A percentile compares a stretch with the other conserved stretches of the same genome.
These are phyloP conservation scores for Allium fistulosum DNA, from an alignment of 106 monocot genomes.

Conservation along the genomic window DNA sequence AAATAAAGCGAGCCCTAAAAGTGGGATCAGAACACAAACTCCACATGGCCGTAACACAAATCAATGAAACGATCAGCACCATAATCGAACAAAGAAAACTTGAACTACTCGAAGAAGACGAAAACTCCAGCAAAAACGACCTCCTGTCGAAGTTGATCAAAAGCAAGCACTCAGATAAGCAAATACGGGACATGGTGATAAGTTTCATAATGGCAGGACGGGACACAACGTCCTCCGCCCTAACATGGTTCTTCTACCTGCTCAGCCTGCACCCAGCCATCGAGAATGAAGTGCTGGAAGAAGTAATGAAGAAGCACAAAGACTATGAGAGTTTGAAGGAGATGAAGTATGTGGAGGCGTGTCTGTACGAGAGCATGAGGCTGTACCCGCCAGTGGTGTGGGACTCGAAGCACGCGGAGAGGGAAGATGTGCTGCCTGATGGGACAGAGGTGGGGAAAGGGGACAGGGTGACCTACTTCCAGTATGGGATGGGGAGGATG, in stretches of 20 bases:
- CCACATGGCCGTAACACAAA: slow-evolving; percentile 9
- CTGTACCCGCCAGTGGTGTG: slow-evolving; percentile 75
- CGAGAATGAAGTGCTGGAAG: slow-evolving; percentile 20
- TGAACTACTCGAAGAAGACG: neutral
- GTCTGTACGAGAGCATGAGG: slow-evolving; percentile 59
- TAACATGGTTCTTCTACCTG: slow-evolving; percentile 71
- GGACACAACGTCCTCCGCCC: slow-evolving; percentile 64
- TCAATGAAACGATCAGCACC: slow-evolving; percentile 3
- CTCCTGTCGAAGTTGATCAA: slow-evolving; percentile 29
- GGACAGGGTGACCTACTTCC: slow-evolving; percentile 61
- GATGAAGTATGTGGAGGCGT: slow-evolving; percentile 44
- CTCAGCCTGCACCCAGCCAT: slow-evolving; percentile 24
- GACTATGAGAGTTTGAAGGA: slow-evolving; percentile 30
- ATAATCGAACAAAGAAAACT: slow-evolving; percentile 13
- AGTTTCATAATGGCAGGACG: slow-evolving; percentile 68
- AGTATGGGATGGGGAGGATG: slow-evolving; percentile 72
- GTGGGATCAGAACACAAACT: slow-evolving; percentile 21
- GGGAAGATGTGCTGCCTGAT: slow-evolving; percentile 40
- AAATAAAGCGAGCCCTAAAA: slow-evolving; percentile 17
- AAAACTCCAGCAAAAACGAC: slow-evolving; percentile 1
- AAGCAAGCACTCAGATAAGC: slow-evolving; percentile 18
- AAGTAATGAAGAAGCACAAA: slow-evolving; percentile 6
- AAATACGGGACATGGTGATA: slow-evolving; percentile 54
- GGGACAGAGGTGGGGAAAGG: slow-evolving; percentile 43
- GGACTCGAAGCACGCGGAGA: slow-evolving; percentile 59